phyloP scores from a whole-genome alignment of 176 grass and related monocot species.

The Oryza nivara region DNA sequence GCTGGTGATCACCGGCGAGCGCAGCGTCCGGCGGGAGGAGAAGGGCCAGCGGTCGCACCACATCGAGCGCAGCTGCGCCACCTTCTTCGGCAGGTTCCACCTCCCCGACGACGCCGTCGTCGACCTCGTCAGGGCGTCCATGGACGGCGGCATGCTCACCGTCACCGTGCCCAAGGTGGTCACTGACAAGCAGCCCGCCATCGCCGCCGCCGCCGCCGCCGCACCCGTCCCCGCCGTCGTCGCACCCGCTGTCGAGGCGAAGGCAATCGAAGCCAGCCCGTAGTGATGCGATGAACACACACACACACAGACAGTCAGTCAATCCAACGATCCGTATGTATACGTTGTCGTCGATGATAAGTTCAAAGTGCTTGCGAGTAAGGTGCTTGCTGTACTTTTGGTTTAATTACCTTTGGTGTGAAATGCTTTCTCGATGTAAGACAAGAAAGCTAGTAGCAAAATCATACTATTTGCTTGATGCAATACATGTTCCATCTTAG shows the following conservation, averaged over 20 bases:
- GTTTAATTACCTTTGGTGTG: not conserved
- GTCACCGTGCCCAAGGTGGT: constrained; percentile 67
- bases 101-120: constrained; percentile 60
- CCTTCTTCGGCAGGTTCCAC: constrained; percentile 65
- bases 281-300: constrained; percentile 10
- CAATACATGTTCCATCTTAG: not conserved
- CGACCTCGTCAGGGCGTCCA: constrained; percentile 59
- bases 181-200: constrained; percentile 15
- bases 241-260: not conserved
- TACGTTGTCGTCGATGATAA: not conserved
- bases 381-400: not conserved
- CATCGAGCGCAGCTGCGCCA: constrained; percentile 61
- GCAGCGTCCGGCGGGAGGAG: constrained; percentile 41
- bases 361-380: not conserved
- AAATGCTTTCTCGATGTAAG: not conserved
- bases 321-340: not conserved
- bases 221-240: not conserved
- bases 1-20: constrained; percentile 62
- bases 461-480: not conserved
- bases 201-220: not conserved
- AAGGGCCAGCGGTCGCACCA: constrained; percentile 40
- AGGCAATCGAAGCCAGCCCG: constrained; percentile 35
- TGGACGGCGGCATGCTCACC: constrained; percentile 62
- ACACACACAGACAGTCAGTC: not conserved
- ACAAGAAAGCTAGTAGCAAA: not conserved